phyloP scores from a whole-genome alignment of 139 green algal species.

The Chlamydomonas schloesseri region DNA sequence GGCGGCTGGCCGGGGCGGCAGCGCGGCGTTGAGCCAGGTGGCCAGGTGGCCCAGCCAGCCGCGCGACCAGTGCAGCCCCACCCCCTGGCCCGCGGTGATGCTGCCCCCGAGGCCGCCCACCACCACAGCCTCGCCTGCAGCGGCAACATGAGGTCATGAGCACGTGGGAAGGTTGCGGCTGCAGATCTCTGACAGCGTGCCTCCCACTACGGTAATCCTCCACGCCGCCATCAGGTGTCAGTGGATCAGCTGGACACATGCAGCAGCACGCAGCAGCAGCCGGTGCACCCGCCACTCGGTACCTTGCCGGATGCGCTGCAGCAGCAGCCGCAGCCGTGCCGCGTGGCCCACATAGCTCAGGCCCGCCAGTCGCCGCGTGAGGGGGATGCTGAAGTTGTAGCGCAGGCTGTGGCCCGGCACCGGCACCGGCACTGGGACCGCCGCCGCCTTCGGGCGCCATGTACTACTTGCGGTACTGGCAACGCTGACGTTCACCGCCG shows the following conservation, averaged over 20 bases:
- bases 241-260: no score
- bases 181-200: no score
- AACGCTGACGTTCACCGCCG: no score
- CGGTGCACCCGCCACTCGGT: no score
- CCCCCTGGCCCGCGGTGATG: conserved; percentile 19
- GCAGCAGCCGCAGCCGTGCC: neutral
- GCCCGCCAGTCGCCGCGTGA: neutral
- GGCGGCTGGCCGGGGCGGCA: neutral
- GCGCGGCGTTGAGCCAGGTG: neutral
- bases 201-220: no score
- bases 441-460: no score
- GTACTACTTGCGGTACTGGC: no score
- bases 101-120: conserved; percentile 3
- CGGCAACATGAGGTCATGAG: no score
- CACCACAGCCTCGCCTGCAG: neutral
- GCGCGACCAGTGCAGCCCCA: neutral
- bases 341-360: neutral
- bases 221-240: no score
- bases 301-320: conserved; percentile 7
- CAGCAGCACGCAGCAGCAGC: no score
- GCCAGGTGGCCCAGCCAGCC: neutral
- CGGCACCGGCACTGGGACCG: no score
- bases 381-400: neutral
- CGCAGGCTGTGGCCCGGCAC: neutral
- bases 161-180: no score